A percentile compares a stretch with the other conserved stretches of the same genome.
phyloP scores from a whole-genome alignment of 345 rosid genomes.

The Moringa oleifera region DNA sequence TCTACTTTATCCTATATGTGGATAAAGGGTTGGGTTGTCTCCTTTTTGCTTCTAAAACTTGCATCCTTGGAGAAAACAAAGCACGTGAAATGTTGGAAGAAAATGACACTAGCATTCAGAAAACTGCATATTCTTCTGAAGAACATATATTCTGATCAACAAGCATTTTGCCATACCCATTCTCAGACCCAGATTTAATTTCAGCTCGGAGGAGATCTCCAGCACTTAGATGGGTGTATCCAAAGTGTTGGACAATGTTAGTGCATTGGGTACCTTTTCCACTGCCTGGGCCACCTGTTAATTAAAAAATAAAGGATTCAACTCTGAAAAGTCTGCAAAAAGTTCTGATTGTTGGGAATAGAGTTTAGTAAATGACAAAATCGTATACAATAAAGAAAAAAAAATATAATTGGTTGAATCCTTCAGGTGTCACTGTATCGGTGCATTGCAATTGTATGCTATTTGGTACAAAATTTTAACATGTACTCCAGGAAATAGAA shows the following conservation, averaged over 20 bases:
- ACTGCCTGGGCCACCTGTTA: slow-evolving; percentile 90
- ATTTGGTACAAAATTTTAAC: not conserved
- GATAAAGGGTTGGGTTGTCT: no score
- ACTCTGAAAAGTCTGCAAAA: not conserved
- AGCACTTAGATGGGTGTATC: slow-evolving; percentile 75
- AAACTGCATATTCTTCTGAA: no score
- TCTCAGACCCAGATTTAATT: slow-evolving; percentile 67
- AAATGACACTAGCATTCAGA: no score
- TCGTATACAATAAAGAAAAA: not conserved
- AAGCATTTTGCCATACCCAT: slow-evolving; percentile 41
- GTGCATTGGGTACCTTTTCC: slow-evolving; percentile 87
- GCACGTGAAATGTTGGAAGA: no score
- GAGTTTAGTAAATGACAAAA: not conserved
- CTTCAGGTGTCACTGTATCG: not conserved
- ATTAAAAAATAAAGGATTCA: slow-evolving; percentile 4
- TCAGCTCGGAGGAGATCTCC: slow-evolving; percentile 84
- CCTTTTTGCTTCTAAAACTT: no score
- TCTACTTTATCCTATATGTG: no score
- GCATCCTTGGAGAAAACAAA: no score
- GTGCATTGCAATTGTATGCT: not conserved
- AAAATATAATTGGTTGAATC: not conserved
- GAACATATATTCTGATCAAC: slow-evolving; percentile 1
- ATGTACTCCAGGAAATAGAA: not conserved
- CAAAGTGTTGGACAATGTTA: slow-evolving; percentile 54
- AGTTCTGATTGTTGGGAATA: not conserved